Evolutionary conservation across 495 filamentous ascomycete species (phyloP), one percentile per base, ranked within the genome.

Genomic region (Rusavskia elegans): DNA sequence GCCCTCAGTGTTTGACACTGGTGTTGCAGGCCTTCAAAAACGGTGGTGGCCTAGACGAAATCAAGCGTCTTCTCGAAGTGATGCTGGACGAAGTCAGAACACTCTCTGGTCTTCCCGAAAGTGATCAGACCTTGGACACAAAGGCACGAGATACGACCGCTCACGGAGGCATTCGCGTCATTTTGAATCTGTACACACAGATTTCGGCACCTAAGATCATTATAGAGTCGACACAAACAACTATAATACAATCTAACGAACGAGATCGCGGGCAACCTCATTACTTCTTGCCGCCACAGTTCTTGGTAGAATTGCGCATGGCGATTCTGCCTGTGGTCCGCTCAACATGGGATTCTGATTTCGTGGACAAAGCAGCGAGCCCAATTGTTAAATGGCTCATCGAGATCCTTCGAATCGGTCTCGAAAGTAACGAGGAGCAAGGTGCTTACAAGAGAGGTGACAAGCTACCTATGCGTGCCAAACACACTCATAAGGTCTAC

Each of bases 21-120:
- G 82, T 95, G 30, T 64, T 96, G 32, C 75, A 89, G 55, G 81
- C 85, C 16, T 96, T 97, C 69, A 92, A 89, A 64, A 81, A 84
- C 45, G 72, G 75, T 49, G 78, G 81, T 39, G 92, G 92, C 2
- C 70, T 98, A 38, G 76, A 80, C 30, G 70, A 77, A 17, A 68
- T 97, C 29, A 87, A 84, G 52, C 68, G 76, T 5, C 80, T 90
- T 55, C 78, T 94, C 19, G 71, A 81, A 45, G 69, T 69, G n/a
- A 89, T 93, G 59, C 78, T 82, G 56, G 67, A 75, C 1, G 82
- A 85, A 51, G 80, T 90, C 53, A 74, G 74, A 40, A 57, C 64
- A 32, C 56, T 66, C 17, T 59, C 61, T 27, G 68, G 68, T 14
- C 64, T 71, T 48, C 65, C 70, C 16, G 68, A 68, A 17, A 40